A percentile compares a stretch with the other conserved stretches of the same genome.
Conservation (phyloP, 352 stramenopile genomes). For the Nothophytophthora sp. region DNA sequence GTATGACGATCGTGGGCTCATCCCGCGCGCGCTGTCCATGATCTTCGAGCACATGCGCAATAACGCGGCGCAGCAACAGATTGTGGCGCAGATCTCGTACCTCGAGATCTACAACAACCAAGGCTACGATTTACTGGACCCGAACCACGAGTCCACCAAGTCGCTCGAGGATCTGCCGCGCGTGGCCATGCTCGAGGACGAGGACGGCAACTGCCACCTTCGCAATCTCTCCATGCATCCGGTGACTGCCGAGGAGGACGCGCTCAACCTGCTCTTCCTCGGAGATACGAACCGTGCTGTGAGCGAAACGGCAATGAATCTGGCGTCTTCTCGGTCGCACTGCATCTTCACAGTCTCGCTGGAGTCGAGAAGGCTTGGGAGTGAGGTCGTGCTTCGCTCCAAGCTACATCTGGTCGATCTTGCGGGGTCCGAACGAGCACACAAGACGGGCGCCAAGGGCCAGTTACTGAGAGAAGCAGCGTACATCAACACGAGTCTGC, state of each 20-base stretch:
- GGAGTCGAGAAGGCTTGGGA: conserved; percentile 65
- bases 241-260: conserved; percentile 89
- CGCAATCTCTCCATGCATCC: conserved; percentile 93
- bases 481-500: conserved; percentile 97
- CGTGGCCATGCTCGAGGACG: conserved; percentile 94
- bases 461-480: conserved; percentile 92
- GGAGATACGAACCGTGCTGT: conserved; percentile 97
- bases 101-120: conserved; percentile 98
- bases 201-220: conserved; percentile 94
- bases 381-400: conserved; percentile 81
- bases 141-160: conserved; percentile 79
- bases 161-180: conserved; percentile 72
- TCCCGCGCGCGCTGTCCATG: conserved; percentile 90
- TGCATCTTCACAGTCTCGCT: conserved; percentile 96
- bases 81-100: conserved; percentile 89
- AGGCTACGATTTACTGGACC: conserved; percentile 94
- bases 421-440: conserved; percentile 93
- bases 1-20: conserved; percentile 95
- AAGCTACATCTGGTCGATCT: conserved; percentile 96
- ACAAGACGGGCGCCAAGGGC: conserved; percentile 93
- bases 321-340: conserved; percentile 93
- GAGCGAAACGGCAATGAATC: conserved; percentile 96
- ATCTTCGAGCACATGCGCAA: conserved; percentile 89
- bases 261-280: conserved; percentile 95
- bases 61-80: conserved; percentile 40